phyloP scores from a whole-genome alignment of 345 rosid species.

The Salix brachista region DNA sequence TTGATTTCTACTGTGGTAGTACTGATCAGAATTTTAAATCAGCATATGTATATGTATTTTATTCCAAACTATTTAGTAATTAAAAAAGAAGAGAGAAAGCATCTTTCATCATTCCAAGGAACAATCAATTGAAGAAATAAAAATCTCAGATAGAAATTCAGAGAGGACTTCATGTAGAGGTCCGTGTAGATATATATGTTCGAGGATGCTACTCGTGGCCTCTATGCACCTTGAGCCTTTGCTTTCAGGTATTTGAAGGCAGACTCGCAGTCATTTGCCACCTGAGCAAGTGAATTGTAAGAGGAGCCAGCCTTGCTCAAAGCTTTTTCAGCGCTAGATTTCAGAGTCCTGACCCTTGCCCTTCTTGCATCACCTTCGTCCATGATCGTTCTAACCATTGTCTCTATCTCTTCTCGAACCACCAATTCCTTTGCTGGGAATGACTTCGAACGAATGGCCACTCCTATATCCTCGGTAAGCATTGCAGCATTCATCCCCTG shows the following conservation, averaged over 20 bases:
- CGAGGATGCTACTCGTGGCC: too few species aligned
- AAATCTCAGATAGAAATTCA: too few species aligned
- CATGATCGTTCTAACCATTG: slow-evolving; percentile 36
- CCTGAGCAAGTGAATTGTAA: slow-evolving; percentile 16
- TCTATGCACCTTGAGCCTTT: slow-evolving; percentile 5
- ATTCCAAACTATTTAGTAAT: too few species aligned
- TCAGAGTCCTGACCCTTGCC: slow-evolving; percentile 29
- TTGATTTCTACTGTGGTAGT: too few species aligned
- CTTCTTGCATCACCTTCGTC: slow-evolving; percentile 34
- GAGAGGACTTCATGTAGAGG: too few species aligned
- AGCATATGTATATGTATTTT: too few species aligned
- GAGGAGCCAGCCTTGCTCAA: slow-evolving; percentile 44
- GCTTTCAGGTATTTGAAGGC: not conserved
- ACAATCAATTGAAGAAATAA: too few species aligned
- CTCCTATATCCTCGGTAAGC: slow-evolving; percentile 39
- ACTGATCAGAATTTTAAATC: too few species aligned
- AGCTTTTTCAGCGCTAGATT: slow-evolving; percentile 29
- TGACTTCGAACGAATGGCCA: slow-evolving; percentile 37
- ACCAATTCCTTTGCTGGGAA: slow-evolving; percentile 16
- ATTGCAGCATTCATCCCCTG: slow-evolving; percentile 64
- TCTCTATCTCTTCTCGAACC: slow-evolving; percentile 41
- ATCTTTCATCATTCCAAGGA: too few species aligned
- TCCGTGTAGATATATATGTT: too few species aligned
- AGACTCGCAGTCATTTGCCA: slow-evolving; percentile 26
- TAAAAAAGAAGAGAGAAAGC: too few species aligned